Base-by-base conservation (phyloP, 73 alveolate genomes). In the Tetrahymena thermophila region DNA sequence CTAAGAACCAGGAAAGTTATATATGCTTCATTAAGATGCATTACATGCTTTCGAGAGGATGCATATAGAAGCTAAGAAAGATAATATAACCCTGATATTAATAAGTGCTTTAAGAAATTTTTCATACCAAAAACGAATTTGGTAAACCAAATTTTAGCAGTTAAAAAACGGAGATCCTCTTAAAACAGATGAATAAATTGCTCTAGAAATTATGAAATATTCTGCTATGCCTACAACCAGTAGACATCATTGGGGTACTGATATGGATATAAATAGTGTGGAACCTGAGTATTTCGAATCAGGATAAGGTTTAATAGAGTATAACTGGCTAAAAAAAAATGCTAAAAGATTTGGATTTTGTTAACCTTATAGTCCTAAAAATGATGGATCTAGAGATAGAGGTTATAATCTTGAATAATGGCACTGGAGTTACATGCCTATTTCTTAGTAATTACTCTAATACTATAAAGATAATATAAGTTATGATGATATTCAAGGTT, bases 141-240 rank as follows among this genome's bases (percentile, higher is more conserved):
- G 89, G 89, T 42, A 71, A 31, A 1, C 40, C 9, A n/a, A 71
- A 28, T 71, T 28, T 31, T n/a, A 71, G 37, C 21, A 71, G 17
- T 25, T 71, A 71, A 71, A 71, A 71, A 28, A 11, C 35, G 23
- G 11, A 25, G 31, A 71, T 71, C 89, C 89, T 71, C 35, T 31
- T 71, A 19, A 31, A 13, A 23, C 35, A 19, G 89, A 71, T 71
- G 31, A n/a, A 28, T n/a, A 25, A 71, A 71, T 71, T 71, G 89
- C 42, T 28, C 37, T 71, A 23, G 35, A 71, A 71, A 71, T 71
- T n/a, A 71, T 71, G 89, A n/a, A 9, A 28, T 71, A 71, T 21
- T 71, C 89, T 71, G 89, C 89, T 71, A 71, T 71, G 89, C 89
- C 89, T 71, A 71, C 89, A n/a, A 71, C 89, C 23, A 71, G 89